Conservation (phyloP, 148 eudicot species). For the Rhododendron kiyosumense region DNA sequence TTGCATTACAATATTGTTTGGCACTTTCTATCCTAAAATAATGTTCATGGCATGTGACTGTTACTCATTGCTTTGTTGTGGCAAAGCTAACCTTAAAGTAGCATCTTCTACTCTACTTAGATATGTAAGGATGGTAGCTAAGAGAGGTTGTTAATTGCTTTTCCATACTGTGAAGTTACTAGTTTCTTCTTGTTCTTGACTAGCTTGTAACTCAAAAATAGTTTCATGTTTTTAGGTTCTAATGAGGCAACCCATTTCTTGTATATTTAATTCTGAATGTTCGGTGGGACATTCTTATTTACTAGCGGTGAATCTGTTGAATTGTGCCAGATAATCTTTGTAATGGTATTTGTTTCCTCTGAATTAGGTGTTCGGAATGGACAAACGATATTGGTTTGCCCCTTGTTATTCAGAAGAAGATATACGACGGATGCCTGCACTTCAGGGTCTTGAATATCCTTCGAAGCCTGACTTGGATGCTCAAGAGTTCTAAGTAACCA, state of each 20-base stretch:
- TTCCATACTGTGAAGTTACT: not conserved
- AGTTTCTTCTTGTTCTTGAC: not conserved
- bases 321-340: not conserved
- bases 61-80: not conserved
- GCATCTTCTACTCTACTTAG: not conserved
- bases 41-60: not conserved
- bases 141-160: not conserved
- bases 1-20: not conserved
- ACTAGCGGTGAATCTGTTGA: not conserved
- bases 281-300: not conserved
- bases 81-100: not conserved
- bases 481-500: slow-evolving; percentile 40
- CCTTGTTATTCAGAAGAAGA: slow-evolving; percentile 90
- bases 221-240: not conserved
- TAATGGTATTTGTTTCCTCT: not conserved
- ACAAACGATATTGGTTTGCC: slow-evolving; percentile 66
- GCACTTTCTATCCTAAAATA: not conserved
- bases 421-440: slow-evolving; percentile 75
- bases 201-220: not conserved
- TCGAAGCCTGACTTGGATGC: slow-evolving; percentile 74
- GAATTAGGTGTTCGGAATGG: slow-evolving; percentile 78
- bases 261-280: not conserved
- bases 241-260: not conserved
- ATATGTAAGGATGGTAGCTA: not conserved
- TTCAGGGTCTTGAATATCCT: slow-evolving; percentile 88